These are phyloP conservation scores for Kurtzmaniella quercitrusa DNA, from an alignment of 1,139 yeast species.

Conservation along the genomic window DNA sequence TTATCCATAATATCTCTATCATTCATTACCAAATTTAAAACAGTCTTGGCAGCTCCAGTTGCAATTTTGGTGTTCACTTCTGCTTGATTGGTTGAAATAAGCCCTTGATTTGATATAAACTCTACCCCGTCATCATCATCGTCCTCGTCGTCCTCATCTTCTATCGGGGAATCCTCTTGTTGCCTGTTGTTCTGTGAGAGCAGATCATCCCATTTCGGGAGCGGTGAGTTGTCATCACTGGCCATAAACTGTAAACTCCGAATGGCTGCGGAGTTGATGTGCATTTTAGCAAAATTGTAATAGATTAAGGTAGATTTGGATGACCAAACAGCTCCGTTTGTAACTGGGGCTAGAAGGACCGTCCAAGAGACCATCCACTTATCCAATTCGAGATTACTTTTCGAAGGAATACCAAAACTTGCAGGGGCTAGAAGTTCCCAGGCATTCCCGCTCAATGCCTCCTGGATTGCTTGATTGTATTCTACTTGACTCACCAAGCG, in stretches of 20 bases:
- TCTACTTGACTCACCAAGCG: slow-evolving; percentile 70
- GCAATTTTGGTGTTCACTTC: slow-evolving; percentile 47
- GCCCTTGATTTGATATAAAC: slow-evolving; percentile 34
- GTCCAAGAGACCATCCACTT: slow-evolving; percentile 86
- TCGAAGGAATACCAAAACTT: slow-evolving; percentile 63
- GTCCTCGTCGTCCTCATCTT: slow-evolving; percentile 14
- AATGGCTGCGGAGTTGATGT: slow-evolving; percentile 57
- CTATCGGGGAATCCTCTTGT: slow-evolving; percentile 2
- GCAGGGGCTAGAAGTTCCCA: slow-evolving; percentile 61
- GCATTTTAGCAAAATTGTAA: slow-evolving; percentile 74
- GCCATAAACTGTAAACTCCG: slow-evolving; percentile 32
- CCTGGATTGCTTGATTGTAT: slow-evolving; percentile 61
- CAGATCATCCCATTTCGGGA: slow-evolving; percentile 38
- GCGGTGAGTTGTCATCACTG: slow-evolving; percentile 21
- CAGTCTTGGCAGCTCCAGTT: slow-evolving; percentile 59
- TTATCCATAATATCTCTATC: slow-evolving; percentile 58
- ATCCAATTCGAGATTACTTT: slow-evolving; percentile 61
- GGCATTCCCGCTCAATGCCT: slow-evolving; percentile 57
- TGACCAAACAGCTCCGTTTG: slow-evolving; percentile 63
- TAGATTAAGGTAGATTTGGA: slow-evolving; percentile 66
- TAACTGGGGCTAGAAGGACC: slow-evolving; percentile 57
- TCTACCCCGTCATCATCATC: slow-evolving; percentile 28
- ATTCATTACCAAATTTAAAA: slow-evolving; percentile 52
- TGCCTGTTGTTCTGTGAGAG: slow-evolving; percentile 11
- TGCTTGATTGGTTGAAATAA: slow-evolving; percentile 32